Base-by-base conservation (phyloP, 73 alveolate species). In the Paraurostyla sp. region DNA sequence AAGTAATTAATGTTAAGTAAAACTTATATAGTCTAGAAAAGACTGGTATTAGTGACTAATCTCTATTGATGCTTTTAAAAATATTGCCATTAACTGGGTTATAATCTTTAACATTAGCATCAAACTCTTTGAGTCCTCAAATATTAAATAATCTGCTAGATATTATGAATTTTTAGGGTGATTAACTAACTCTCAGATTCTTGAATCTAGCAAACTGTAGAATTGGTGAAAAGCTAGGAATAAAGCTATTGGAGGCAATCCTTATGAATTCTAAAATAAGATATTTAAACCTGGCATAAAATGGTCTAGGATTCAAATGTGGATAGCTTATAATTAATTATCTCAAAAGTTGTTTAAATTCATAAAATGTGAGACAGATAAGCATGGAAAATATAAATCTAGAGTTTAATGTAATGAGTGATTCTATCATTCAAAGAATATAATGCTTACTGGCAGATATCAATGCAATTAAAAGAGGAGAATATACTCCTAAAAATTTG, bases 291-390 rank as follows among this genome's bases (percentile, higher is more conserved):
- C 59, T 73, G 4, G 68, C 87, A 22, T 73, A 73, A 30, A 73
- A 73, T 73, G 87, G 87, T 6, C 36, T 73, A 27, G 87, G 87
- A 7, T 73, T 73, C 56, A 73, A 73, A 45, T 43, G 54, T 23
- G 71, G 87, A 13, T 42, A 13, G 33, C 7, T 32, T 11, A 3
- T 69, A 33, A 3, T 69, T 6, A 69, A 69, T 40, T 32, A 41
- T 4, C 22, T 69, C 30, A 2, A 9, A 3, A 13, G 23, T 69
- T 9, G 25, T 15, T 69, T 1, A 11, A 20, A 38, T 40, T 16
- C 30, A 46, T 35, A 15, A 7, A 36, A 69, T 16, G 16, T 3
- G 7, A 38, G n/a, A 7, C 6, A 69, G 13, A 27, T 30, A 9
- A 15, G 6, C 13, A 27, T 62, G 22, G 6, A 16, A 13, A 13